Evolutionary conservation across 441 rosid genomes (phyloP).

Genomic region (Populus hybrid): DNA sequence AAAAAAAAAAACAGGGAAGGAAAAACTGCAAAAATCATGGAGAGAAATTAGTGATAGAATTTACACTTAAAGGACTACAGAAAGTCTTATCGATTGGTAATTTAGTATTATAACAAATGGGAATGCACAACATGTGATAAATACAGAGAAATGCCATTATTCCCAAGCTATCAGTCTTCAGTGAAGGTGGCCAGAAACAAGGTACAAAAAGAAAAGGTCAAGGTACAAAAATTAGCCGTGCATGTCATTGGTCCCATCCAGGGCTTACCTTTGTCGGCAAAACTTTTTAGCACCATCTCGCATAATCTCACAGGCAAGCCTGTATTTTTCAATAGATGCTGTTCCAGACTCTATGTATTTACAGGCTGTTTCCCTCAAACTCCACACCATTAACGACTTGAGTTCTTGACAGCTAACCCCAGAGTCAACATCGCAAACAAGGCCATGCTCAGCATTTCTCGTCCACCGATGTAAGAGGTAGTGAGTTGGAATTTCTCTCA

Average conservation of each 20-base stretch:
- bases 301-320: conserved; percentile 70
- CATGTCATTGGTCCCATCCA: conserved; percentile 20
- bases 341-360: conserved; percentile 72
- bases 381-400: conserved; percentile 66
- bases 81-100: conserved; percentile 6
- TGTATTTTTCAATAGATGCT: conserved; percentile 63
- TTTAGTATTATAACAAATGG: neutral
- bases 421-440: conserved; percentile 49
- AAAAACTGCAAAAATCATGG: neutral
- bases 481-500: conserved; percentile 66
- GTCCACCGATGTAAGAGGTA: conserved; percentile 84
- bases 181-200: conserved; percentile 1
- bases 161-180: conserved; percentile 11
- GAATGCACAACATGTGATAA: conserved; percentile 1
- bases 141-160: neutral
- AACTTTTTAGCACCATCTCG: conserved; percentile 76
- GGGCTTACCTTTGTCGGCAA: conserved; percentile 52
- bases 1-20: neutral
- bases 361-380: conserved; percentile 76
- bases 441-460: conserved; percentile 62
- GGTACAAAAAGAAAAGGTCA: neutral
- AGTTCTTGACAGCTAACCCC: conserved; percentile 53
- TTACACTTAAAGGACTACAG: neutral
- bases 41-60: neutral
- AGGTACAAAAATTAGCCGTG: conserved; percentile 23